Evolutionary conservation across 176 grass and related monocot species (phyloP).

Genomic region (Coix lacrymajobi): DNA sequence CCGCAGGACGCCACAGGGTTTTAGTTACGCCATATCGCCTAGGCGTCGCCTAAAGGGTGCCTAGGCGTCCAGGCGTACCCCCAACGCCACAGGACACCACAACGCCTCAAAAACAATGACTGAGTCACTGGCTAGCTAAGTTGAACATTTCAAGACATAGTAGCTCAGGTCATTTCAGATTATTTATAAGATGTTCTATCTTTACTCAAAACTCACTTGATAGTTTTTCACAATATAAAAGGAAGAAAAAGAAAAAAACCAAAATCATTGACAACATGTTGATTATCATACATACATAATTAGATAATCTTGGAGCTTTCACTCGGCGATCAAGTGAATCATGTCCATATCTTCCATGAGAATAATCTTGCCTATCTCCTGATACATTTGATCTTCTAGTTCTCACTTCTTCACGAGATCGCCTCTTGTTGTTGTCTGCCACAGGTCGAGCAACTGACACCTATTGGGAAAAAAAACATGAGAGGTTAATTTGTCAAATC

Average conservation of each 20-base stretch:
- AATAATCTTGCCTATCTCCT: slow-evolving; percentile 40
- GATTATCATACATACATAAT: slow-evolving; percentile 33
- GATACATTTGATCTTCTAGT: slow-evolving; percentile 31
- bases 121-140: slow-evolving; percentile 7
- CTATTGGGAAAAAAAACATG: slow-evolving; percentile 34
- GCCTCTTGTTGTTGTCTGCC: slow-evolving; percentile 50
- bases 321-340: slow-evolving; percentile 42
- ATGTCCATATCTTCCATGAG: slow-evolving; percentile 22
- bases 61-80: no score
- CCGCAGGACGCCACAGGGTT: no score
- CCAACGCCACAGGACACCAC: no score
- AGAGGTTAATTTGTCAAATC: slow-evolving; percentile 19
- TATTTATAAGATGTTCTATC: neutral
- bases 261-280: neutral
- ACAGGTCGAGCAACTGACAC: slow-evolving; percentile 80
- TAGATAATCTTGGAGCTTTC: slow-evolving; percentile 57
- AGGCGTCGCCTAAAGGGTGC: no score
- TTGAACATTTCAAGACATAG: slow-evolving; percentile 3
- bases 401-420: slow-evolving; percentile 51
- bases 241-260: neutral
- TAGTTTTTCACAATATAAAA: neutral
- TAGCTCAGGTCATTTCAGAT: neutral
- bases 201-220: neutral
- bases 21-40: no score
- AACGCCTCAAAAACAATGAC: no score